Evolutionary conservation across 208 protist genomes (phyloP).

Genomic region (Trypanosoma melophagium): DNA sequence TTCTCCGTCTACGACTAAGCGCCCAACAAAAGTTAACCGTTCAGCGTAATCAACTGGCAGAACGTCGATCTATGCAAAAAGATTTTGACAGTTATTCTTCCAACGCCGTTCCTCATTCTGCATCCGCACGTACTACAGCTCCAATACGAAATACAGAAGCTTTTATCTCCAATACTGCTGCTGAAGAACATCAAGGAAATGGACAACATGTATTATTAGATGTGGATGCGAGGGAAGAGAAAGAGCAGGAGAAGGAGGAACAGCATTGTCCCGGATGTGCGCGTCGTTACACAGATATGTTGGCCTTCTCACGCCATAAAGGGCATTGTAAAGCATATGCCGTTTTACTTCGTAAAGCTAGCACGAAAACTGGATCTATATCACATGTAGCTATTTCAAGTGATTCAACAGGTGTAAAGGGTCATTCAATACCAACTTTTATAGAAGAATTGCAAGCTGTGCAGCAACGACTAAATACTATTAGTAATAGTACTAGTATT

Average conservation of each 20-base stretch:
- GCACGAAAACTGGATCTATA: too few relatives aligned
- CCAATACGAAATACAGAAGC: neutral
- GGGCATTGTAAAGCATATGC: constrained; percentile 6
- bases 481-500: neutral
- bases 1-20: constrained; percentile 59
- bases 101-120: neutral
- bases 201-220: neutral
- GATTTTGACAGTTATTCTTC: neutral
- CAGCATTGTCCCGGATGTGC: neutral
- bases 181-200: neutral
- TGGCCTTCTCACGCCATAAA: neutral
- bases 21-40: constrained; percentile 61
- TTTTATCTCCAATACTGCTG: neutral
- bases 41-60: constrained; percentile 57
- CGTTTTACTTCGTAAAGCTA: neutral
- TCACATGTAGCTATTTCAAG: too few relatives aligned
- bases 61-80: constrained; percentile 11
- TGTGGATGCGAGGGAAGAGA: neutral
- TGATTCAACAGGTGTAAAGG: too few relatives aligned
- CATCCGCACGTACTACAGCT: neutral
- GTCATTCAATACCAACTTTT: neutral
- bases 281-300: neutral
- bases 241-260: neutral
- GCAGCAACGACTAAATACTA: neutral
- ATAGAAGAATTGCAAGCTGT: constrained; percentile 1